A percentile compares a stretch with the other conserved stretches of the same genome.
phyloP scores from a whole-genome alignment of 2,329 filamentous ascomycete species.

The Arthrobotrys sphaeroides region DNA sequence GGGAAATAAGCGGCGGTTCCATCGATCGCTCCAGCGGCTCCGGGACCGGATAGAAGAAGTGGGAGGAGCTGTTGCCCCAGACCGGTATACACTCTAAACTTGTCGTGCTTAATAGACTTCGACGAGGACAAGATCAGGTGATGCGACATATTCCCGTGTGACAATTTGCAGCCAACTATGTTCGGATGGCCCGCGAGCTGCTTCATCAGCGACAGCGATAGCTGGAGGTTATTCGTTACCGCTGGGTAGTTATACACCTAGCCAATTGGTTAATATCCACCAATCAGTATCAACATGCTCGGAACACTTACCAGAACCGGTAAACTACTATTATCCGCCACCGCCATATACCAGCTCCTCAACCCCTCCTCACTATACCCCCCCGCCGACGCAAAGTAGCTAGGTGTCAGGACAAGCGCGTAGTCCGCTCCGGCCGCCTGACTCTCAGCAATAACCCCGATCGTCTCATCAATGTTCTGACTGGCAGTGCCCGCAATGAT shows the following conservation, averaged over 20 bases:
- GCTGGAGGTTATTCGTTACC: conserved; percentile 72
- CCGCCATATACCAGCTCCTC: conserved; percentile 69
- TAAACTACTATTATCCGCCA: conserved; percentile 70
- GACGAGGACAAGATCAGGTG: conserved; percentile 71
- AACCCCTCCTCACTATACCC: conserved; percentile 67
- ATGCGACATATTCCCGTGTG: conserved; percentile 73
- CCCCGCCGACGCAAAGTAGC: conserved; percentile 71
- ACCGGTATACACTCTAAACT: conserved; percentile 72
- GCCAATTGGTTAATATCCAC: background rate
- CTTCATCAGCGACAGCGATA: conserved; percentile 69
- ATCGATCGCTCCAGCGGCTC: conserved; percentile 70
- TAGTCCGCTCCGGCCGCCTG: conserved; percentile 67
- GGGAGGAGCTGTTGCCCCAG: conserved; percentile 73
- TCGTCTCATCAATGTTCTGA: conserved; percentile 71
- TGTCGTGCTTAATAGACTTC: conserved; percentile 68
- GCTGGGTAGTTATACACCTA: conserved; percentile 71
- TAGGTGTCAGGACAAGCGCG: conserved; percentile 72
- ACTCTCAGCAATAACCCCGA: conserved; percentile 67
- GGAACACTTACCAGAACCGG: conserved; percentile 69
- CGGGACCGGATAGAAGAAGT: conserved; percentile 70
- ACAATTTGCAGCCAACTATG: conserved; percentile 76
- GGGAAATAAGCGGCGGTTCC: conserved; percentile 74
- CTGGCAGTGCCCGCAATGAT: conserved; percentile 72
- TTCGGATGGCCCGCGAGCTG: conserved; percentile 71
- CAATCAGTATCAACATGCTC: background rate